Percentiles rank a stretch among this genome's conserved stretches.
Evolutionary conservation across 768 basidiomycete genomes (phyloP).

Genomic region (Paxillus ammoniavirescens): DNA sequence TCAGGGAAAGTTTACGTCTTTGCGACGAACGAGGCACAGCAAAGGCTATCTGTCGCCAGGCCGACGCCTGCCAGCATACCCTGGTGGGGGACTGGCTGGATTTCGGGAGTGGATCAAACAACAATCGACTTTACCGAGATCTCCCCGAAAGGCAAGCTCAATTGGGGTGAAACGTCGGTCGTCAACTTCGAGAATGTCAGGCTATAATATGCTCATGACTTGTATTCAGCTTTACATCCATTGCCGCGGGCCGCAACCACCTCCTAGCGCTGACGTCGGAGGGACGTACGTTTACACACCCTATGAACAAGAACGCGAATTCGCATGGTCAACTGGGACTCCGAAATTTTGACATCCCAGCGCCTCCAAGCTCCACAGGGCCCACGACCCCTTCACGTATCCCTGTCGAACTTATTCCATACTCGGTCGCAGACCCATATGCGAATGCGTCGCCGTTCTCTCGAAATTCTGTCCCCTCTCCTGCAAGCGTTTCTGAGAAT

Average conservation of each 20-base stretch:
- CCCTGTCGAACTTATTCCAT: conserved; percentile 56
- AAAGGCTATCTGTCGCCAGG: conserved; percentile 39
- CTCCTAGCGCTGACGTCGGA: conserved; percentile 66
- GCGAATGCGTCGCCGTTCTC: conserved; percentile 43
- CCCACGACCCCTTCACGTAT: conserved; percentile 31
- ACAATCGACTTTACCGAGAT: conserved; percentile 60
- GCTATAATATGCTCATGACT: conserved; percentile 6
- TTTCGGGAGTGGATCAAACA: conserved; percentile 49
- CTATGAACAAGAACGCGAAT: conserved; percentile 74
- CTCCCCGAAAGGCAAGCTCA: conserved; percentile 51
- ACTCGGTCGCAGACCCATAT: conserved; percentile 50
- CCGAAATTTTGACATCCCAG: conserved; percentile 54
- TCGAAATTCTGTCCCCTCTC: conserved; percentile 21
- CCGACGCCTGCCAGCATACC: conserved; percentile 44
- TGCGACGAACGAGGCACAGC: conserved; percentile 48
- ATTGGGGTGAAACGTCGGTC: conserved; percentile 65
- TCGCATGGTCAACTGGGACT: conserved; percentile 82
- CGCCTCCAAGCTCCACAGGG: conserved; percentile 22
- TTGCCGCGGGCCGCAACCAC: conserved; percentile 72
- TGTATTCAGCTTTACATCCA: conserved; percentile 58
- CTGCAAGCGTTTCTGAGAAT: conserved; percentile 27
- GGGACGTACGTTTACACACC: conserved; percentile 79
- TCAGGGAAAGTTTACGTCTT: conserved; percentile 76
- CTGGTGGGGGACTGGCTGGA: conserved; percentile 64
- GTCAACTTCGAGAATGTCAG: not conserved